Percentiles rank a stretch among this genome's conserved stretches.
phyloP scores from a whole-genome alignment of 768 basidiomycete species.

The Phlebiopsis gigantea region DNA sequence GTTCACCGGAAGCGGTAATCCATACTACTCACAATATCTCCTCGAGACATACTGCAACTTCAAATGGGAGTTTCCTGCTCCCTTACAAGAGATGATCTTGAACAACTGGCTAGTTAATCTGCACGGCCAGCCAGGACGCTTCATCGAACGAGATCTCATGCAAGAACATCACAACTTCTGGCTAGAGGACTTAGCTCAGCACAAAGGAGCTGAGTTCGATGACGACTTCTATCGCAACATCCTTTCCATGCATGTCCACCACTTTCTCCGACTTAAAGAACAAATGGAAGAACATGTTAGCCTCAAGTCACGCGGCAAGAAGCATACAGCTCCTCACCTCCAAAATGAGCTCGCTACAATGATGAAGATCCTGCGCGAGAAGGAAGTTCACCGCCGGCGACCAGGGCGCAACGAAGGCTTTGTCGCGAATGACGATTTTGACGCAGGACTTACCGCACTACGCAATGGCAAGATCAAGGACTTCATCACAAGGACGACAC shows the following conservation, averaged over 20 bases:
- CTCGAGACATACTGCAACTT: conserved; percentile 10
- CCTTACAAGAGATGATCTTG: neutral
- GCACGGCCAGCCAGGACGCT: conserved; percentile 5
- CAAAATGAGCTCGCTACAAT: neutral
- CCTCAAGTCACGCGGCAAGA: conserved; percentile 15
- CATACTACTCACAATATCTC: conserved; percentile 9
- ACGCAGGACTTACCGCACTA: neutral
- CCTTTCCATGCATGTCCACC: conserved; percentile 27
- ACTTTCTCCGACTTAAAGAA: conserved; percentile 28
- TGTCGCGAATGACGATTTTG: conserved; percentile 1
- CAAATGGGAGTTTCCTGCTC: neutral
- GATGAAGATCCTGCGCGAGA: neutral
- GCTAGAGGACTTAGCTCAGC: conserved; percentile 19
- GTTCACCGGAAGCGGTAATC: conserved; percentile 9
- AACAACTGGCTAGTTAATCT: conserved; percentile 19
- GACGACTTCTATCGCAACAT: conserved; percentile 24
- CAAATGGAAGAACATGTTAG: conserved; percentile 23
- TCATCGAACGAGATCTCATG: conserved; percentile 16
- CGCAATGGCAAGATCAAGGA: neutral
- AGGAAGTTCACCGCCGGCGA: neutral
- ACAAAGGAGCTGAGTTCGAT: conserved; percentile 21
- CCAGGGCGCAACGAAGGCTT: conserved; percentile 2
- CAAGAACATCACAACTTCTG: conserved; percentile 31
- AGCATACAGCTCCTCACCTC: conserved; percentile 20
- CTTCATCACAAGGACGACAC: neutral